A percentile compares a stretch with the other conserved stretches of the same genome.
Conservation (phyloP, 148 eudicot genomes). For the Rhododendron vialii region DNA sequence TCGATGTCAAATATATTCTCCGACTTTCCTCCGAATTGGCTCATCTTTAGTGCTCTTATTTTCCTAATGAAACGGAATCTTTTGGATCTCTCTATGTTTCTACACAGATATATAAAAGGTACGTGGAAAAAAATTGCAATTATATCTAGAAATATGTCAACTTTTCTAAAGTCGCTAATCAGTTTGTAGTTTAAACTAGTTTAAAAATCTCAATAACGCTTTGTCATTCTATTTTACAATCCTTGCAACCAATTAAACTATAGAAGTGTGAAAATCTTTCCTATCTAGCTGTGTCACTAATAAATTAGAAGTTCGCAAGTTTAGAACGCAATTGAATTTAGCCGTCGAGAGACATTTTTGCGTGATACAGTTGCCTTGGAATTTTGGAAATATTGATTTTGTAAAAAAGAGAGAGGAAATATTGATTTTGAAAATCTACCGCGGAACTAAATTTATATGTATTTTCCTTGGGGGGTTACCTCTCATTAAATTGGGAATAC, state of each 20-base stretch:
- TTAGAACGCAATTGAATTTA: background rate
- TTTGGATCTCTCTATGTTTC: background rate
- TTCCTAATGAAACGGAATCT: background rate
- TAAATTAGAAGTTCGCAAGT: background rate
- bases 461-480: too few relatives aligned
- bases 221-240: background rate
- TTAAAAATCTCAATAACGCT: background rate
- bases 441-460: too few relatives aligned
- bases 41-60: background rate
- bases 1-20: background rate
- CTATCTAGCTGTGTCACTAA: background rate
- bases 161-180: background rate
- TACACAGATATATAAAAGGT: background rate
- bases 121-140: background rate
- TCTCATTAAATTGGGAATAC: background rate
- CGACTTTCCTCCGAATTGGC: background rate
- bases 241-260: too few relatives aligned
- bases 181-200: background rate
- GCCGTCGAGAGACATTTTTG: too few relatives aligned
- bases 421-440: too few relatives aligned
- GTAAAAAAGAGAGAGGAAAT: too few relatives aligned
- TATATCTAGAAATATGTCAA: too few relatives aligned
- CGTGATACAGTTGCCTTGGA: background rate
- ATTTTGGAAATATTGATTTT: background rate
- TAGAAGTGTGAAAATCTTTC: background rate